Evolutionary conservation across 495 filamentous ascomycete genomes (phyloP), one percentile per base, ranked within the genome.

Genomic region (Massariosphaeria phaeospora): DNA sequence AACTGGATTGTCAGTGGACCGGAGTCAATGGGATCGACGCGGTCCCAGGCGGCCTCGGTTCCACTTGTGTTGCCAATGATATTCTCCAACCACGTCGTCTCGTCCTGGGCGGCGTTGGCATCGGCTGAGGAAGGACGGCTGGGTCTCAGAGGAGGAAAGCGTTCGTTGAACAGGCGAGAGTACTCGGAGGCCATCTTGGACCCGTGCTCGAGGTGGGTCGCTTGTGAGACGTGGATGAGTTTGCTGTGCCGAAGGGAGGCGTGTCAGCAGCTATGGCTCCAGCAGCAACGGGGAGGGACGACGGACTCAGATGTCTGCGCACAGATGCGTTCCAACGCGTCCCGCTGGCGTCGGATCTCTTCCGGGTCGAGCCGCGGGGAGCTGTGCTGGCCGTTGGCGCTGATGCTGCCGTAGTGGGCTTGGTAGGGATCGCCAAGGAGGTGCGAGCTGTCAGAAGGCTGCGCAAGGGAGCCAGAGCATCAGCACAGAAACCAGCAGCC

Each of bases 261-360:
- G 31, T 9, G n/a, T 43, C 25, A 51, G 56, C 41, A 44, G 42
- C 15, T 30, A 26, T 15, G 26, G 27, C 21, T 9, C 12, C 34
- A 17, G 17, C 21, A 30, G 29, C n/a, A 35, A 25, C 10, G 35
- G 25, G 25, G 21, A 38, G 12, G 47, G 23, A 21, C 33, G 15
- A 64, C 69, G 12, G 52, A 72, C 70, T 69, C 67, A 13, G 63
- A 61, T 2, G 70, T 67, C 52, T 67, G 64, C 18, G 64, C 64
- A 25, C 69, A 71, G 31, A 72, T 65, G 39, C 61, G 61, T 44
- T 72, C 69, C 48, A 71, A 44, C 17, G 57, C 67, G 55, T 72
- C 69, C 24, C 70, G 55, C 47, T 67, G 63, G 47, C 70, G 63
- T 45, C 63, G 55, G 11, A 72, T 55, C 61, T 70, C 69, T 38